Base-by-base conservation (phyloP, 2,329 filamentous ascomycete species). In the Metarhizium brunneum region DNA sequence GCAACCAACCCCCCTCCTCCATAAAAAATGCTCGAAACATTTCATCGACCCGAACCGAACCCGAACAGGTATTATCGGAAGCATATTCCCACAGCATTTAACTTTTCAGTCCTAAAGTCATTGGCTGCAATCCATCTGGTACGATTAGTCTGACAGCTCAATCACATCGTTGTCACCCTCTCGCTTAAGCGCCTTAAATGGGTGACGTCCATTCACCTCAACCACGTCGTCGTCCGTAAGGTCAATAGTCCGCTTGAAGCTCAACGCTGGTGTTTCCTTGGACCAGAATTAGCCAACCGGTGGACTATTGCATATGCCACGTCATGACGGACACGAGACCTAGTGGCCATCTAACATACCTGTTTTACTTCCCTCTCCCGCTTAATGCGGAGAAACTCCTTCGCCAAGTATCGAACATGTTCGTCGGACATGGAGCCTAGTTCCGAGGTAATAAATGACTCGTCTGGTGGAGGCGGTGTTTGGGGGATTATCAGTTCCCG, bases 401-500 rank as follows among this genome's bases (percentile, higher is more conserved):
- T 7, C 3, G 63, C 63, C 2, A 66, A 55, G 3, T 51, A 53
- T 4, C 62, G 61, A 20, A 64, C 57, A 8, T 66, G 57, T 4
- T 18, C 49, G 2, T 58, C 52, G 0, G 60, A 58, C 7, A 66
- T 55, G 7, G 13, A 18, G 13, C 52, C 49, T 16, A 66, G 50
- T 7, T 35, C 32, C 4, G 48, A 40, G 32, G 14, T 11, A 16
- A 42, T 38, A 32, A 58, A 42, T 1, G 14, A 10, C 5, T 14
- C 7, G 35, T 35, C 29, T 1, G 52, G 49, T 2, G 59, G 50
- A 1, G 61, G 56, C 7, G 58, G 56, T 16, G 53, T 30, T 8
- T 6, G 59, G 47, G 62, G 63, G 1, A 67, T 59, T 3, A 67
- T 60, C 58, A 64, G 56, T 43, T 61, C 58, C 5, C 49, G 52